phyloP scores from a whole-genome alignment of 768 basidiomycete species.

The Dacryopinax primogenitus region DNA sequence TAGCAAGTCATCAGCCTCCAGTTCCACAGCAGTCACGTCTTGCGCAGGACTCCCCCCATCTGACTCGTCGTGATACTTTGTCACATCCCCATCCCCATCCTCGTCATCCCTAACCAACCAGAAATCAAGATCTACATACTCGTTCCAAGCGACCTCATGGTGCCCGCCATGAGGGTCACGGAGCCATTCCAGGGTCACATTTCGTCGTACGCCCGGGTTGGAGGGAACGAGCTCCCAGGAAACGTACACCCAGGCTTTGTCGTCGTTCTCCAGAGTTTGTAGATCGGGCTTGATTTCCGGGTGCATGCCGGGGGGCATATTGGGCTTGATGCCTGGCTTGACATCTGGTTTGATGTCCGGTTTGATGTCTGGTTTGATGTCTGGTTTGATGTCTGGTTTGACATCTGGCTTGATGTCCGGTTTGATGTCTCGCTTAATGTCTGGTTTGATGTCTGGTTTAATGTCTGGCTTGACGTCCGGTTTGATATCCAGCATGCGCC shows the following conservation, averaged over 20 bases:
- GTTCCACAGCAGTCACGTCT: not conserved
- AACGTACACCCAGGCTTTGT: not conserved
- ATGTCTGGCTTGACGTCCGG: not conserved
- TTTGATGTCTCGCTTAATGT: not conserved
- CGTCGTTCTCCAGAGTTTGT: not conserved
- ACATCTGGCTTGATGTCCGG: not conserved
- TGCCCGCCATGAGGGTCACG: not conserved
- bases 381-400: not conserved
- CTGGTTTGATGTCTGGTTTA: not conserved
- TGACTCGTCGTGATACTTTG: not conserved
- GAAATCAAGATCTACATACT: not conserved
- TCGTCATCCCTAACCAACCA: not conserved
- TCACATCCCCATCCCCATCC: not conserved
- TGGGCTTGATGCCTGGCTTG: too few relatives aligned
- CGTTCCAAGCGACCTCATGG: not conserved
- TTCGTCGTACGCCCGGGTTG: not conserved
- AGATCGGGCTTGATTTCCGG: not conserved
- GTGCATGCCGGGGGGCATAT: not conserved
- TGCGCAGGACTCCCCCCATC: not conserved
- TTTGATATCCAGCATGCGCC: not conserved
- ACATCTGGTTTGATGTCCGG: not conserved
- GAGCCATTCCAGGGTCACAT: not conserved
- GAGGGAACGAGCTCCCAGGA: not conserved
- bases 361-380: not conserved
- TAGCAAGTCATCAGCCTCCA: not conserved